Evolutionary conservation across 2,329 filamentous ascomycete genomes (phyloP).

Genomic region (Hypoxylon sp.): DNA sequence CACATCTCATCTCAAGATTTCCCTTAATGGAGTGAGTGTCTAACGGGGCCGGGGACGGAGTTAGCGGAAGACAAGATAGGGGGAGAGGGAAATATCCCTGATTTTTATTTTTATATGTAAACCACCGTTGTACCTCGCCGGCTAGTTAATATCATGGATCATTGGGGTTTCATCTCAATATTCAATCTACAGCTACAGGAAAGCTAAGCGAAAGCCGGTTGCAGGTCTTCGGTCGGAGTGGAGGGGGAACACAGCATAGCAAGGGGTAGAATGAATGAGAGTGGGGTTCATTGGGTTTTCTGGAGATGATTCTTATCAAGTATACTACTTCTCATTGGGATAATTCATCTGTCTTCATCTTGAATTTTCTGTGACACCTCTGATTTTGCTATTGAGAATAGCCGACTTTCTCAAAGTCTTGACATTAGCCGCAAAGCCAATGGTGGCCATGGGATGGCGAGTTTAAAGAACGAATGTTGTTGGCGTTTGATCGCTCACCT

Average conservation of each 20-base stretch:
- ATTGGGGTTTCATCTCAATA: constrained; percentile 19
- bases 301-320: constrained; percentile 37
- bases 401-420: neutral
- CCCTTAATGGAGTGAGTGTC: constrained; percentile 30
- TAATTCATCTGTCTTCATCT: constrained; percentile 12
- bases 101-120: constrained; percentile 36
- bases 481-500: constrained; percentile 31
- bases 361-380: neutral
- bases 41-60: neutral
- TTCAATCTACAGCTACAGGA: constrained; percentile 26
- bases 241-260: constrained; percentile 35
- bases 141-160: constrained; percentile 35
- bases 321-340: constrained; percentile 27
- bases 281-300: constrained; percentile 38
- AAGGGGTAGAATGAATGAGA: constrained; percentile 35
- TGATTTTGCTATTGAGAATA: neutral
- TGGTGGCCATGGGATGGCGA: neutral
- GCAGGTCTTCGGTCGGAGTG: constrained; percentile 37
- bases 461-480: neutral
- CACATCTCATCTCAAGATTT: constrained; percentile 25
- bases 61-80: neutral
- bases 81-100: constrained; percentile 20
- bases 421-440: neutral
- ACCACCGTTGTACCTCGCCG: constrained; percentile 28
- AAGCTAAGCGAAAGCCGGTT: constrained; percentile 26